Base-by-base conservation (phyloP, 2,329 filamentous ascomycete species). In the Arthrobotrys conoides region DNA sequence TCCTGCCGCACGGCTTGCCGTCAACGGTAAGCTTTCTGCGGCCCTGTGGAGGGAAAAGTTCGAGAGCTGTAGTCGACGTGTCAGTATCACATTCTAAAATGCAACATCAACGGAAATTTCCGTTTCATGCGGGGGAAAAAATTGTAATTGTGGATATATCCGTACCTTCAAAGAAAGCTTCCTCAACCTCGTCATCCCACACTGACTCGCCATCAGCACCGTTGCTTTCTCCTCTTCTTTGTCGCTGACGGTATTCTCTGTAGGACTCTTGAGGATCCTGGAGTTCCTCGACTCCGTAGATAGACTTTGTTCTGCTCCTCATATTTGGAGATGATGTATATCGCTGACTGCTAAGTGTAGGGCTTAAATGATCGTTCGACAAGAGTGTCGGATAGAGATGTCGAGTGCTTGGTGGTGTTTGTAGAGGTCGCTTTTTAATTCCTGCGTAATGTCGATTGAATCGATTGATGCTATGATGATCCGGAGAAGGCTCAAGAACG, bases 121-220 rank as follows among this genome's bases (percentile, higher is more conserved):
- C 57, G 57, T 61, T 22, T 20, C 20, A 41, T 24, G 48, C 36
- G 44, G 61, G 38, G 33, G 27, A 46, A 24, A 44, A 24, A 61
- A 24, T 41, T n/a, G n/a, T n/a, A n/a, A 5, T 16, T 41, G n/a
- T 61, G 57, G 57, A 27, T 51, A 44, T 46, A 33, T 63, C 82
- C 87, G 85, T 84, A 91, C 90, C 89, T 84, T 92, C 90, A 76
- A 91, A 87, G 82, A 92, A 92, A 38, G 89, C 88, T 85, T 89
- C 87, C 82, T 92, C 90, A 8, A 91, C 86, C 80, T 89, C 87
- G 2, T 89, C 86, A 68, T 90, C 86, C 90, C 90, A 88, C 83
- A 87, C 89, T 78, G 87, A 86, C 82, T 90, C 89, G 80, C 89
- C 87, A 81, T 90, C 89, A 73, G 87, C 87, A 73, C 84, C 83